Conservation (phyloP, 306 rosid species). For the Rubus idaeus region DNA sequence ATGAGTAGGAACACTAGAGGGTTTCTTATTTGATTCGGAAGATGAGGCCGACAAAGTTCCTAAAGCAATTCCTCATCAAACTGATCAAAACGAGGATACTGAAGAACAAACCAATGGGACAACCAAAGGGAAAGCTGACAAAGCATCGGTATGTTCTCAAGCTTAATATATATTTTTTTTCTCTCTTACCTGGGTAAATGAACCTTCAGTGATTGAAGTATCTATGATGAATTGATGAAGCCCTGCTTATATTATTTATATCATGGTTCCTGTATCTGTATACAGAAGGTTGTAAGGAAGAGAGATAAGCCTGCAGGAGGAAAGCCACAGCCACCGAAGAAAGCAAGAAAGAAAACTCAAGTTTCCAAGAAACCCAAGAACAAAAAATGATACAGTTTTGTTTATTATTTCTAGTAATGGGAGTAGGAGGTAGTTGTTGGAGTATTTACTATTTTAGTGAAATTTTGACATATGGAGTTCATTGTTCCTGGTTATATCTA, state of each 20-base stretch:
- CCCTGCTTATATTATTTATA: background rate
- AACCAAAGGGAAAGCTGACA: slow-evolving; percentile 58
- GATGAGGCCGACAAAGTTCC: slow-evolving; percentile 72
- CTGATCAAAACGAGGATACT: slow-evolving; percentile 51
- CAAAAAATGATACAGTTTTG: slow-evolving; percentile 52
- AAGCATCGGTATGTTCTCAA: slow-evolving; percentile 58
- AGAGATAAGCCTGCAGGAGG: slow-evolving; percentile 66
- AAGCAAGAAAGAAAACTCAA: slow-evolving; percentile 61
- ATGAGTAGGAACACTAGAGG: slow-evolving; percentile 85
- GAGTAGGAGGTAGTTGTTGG: slow-evolving; percentile 18
- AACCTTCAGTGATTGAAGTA: slow-evolving; percentile 18
- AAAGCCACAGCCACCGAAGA: slow-evolving; percentile 68
- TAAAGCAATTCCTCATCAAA: slow-evolving; percentile 44
- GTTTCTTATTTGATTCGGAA: slow-evolving; percentile 92
- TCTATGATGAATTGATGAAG: slow-evolving; percentile 9
- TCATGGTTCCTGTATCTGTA: slow-evolving; percentile 27
- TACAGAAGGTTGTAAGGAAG: slow-evolving; percentile 71
- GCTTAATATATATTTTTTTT: background rate
- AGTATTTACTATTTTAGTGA: background rate
- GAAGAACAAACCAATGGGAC: slow-evolving; percentile 55
- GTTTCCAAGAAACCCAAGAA: slow-evolving; percentile 63
- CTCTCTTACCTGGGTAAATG: background rate
- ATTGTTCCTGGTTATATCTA: background rate
- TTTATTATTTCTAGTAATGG: slow-evolving; percentile 14
- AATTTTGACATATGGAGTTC: background rate